Evolutionary conservation across 225 moss, liverwort and hornwort genomes (phyloP).

Genomic region (Sphagnum contortum): DNA sequence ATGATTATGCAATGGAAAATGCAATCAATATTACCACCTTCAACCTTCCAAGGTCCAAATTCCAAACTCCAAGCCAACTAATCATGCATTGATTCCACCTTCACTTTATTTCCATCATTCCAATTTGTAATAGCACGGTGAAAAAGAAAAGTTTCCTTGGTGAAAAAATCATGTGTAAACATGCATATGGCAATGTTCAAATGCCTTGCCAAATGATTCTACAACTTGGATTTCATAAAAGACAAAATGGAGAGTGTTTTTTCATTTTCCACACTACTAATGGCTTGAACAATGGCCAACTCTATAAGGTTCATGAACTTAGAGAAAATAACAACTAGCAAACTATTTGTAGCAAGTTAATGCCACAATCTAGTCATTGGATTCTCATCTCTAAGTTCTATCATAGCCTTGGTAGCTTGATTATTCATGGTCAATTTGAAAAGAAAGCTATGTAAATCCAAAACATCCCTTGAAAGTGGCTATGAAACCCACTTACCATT

Average conservation of each 20-base stretch:
- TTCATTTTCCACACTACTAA: not conserved
- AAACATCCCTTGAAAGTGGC: not conserved
- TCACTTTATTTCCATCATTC: too few species aligned
- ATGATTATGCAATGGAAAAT: too few species aligned
- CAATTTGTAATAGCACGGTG: too few species aligned
- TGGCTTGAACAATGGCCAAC: not conserved
- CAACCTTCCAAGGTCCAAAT: too few species aligned
- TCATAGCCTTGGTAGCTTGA: not conserved
- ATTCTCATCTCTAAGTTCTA: not conserved
- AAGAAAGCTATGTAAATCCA: not conserved
- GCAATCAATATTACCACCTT: too few species aligned
- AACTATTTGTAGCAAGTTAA: not conserved
- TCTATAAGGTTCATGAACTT: not conserved
- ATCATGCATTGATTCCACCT: too few species aligned
- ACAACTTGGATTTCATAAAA: not conserved
- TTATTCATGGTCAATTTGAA: not conserved
- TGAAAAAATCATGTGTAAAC: not conserved
- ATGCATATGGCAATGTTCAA: not conserved
- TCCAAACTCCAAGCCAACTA: too few species aligned
- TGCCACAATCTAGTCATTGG: not conserved
- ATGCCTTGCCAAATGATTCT: not conserved
- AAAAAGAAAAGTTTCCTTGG: not conserved
- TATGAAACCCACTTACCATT: not conserved
- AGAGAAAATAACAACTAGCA: not conserved
- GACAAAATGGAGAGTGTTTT: not conserved